Conservation (phyloP, 192 early-diverging fungal species). For the Geranomyces michiganensis region DNA sequence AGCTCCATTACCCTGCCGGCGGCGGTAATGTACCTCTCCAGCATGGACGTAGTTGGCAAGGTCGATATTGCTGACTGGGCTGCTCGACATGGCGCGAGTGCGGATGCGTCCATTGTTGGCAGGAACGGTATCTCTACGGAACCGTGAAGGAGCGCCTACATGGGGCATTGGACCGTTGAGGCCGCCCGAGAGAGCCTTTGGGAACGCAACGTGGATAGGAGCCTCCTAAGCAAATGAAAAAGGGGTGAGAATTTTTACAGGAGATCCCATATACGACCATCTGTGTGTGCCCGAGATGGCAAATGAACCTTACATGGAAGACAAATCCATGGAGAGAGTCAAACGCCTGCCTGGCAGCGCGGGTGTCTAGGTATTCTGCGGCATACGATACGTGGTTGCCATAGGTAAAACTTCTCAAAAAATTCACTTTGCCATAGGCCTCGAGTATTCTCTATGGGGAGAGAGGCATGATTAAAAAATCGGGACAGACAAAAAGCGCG, state of each 20-base stretch:
- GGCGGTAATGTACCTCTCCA: too few relatives aligned
- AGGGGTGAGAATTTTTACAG: too few relatives aligned
- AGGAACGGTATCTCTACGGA: neutral
- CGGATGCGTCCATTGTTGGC: neutral
- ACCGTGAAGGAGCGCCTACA: neutral
- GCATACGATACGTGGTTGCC: constrained; percentile 22
- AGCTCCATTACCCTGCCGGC: too few relatives aligned
- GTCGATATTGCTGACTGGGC: neutral
- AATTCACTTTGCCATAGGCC: constrained; percentile 44
- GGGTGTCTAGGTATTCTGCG: constrained; percentile 55
- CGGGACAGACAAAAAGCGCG: neutral
- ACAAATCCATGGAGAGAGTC: constrained; percentile 33
- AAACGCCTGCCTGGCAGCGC: constrained; percentile 43
- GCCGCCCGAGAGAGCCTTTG: neutral
- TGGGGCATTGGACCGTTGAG: neutral
- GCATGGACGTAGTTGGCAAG: neutral
- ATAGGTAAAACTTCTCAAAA: constrained; percentile 32
- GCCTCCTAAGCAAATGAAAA: constrained; percentile 21
- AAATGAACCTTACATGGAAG: constrained; percentile 31
- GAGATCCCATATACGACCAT: too few relatives aligned
- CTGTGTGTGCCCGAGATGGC: too few relatives aligned
- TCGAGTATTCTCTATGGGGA: constrained; percentile 35
- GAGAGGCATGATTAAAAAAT: neutral
- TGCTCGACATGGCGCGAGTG: neutral
- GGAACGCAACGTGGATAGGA: constrained; percentile 28